Conservation (phyloP, 1,284 basidiomycete genomes). For the Rhodotorula sp. region DNA sequence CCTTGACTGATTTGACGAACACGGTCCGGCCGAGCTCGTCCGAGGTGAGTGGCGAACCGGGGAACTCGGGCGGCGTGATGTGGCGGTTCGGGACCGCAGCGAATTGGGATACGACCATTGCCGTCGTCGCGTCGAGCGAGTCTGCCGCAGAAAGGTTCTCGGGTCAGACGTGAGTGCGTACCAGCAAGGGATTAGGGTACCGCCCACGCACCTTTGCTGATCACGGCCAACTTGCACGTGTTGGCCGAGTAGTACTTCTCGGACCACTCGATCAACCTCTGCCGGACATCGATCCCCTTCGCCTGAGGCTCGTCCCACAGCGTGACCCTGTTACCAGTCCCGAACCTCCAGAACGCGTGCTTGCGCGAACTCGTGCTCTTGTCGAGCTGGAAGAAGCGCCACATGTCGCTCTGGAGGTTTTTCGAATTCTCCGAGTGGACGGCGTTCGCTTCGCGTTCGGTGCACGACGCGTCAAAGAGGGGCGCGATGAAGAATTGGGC, state of each 20-base stretch:
- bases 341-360: constrained; percentile 92
- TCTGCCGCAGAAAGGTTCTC: constrained; percentile 56
- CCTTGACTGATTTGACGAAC: constrained; percentile 85
- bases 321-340: constrained; percentile 82
- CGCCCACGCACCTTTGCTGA: constrained; percentile 70
- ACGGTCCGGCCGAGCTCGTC: constrained; percentile 61
- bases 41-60: constrained; percentile 63
- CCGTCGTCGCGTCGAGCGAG: constrained; percentile 72
- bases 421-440: constrained; percentile 99
- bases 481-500: constrained; percentile 92
- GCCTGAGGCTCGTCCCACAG: constrained; percentile 62
- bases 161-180: background rate
- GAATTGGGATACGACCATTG: constrained; percentile 70
- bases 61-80: constrained; percentile 62
- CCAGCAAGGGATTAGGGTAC: background rate
- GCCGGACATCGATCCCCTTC: constrained; percentile 77
- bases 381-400: constrained; percentile 95
- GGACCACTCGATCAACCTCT: constrained; percentile 95
- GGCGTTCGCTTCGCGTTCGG: constrained; percentile 89
- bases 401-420: constrained; percentile 90
- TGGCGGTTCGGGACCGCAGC: constrained; percentile 71
- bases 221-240: constrained; percentile 85
- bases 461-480: constrained; percentile 85
- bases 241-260: constrained; percentile 86
- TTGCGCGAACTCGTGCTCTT: constrained; percentile 78